A percentile compares a stretch with the other conserved stretches of the same genome.
phyloP scores from a whole-genome alignment of 306 rosid species.

The Vigna radiata region DNA sequence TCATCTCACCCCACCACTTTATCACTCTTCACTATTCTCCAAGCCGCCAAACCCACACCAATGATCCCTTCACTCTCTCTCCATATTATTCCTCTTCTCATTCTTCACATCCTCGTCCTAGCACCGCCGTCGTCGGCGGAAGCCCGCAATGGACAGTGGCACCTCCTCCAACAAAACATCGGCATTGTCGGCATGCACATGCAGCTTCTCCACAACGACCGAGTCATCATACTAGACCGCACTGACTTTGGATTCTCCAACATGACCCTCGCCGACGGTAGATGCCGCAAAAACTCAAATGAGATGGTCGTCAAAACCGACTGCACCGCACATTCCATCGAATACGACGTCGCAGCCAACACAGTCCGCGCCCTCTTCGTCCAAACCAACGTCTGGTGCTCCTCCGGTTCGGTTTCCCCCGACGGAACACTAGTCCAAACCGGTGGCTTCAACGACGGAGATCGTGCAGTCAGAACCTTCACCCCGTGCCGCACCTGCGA shows the following conservation, averaged over 20 bases:
- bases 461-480: conserved; percentile 52
- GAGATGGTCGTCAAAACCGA: conserved; percentile 58
- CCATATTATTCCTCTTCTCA: not conserved
- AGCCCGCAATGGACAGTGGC: conserved; percentile 61
- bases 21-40: not conserved
- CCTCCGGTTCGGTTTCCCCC: conserved; percentile 61
- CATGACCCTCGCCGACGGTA: conserved; percentile 50
- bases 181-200: conserved; percentile 99
- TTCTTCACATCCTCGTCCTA: not conserved
- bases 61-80: not conserved
- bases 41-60: not conserved
- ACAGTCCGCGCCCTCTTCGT: conserved; percentile 63
- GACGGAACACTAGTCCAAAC: conserved; percentile 72
- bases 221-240: conserved; percentile 76
- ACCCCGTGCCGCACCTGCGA: conserved; percentile 63
- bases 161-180: conserved; percentile 57
- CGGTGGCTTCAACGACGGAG: conserved; percentile 77
- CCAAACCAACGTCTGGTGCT: conserved; percentile 79
- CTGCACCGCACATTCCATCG: conserved; percentile 88
- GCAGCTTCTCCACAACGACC: conserved; percentile 80
- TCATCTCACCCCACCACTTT: not conserved
- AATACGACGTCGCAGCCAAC: conserved; percentile 69
- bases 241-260: conserved; percentile 82
- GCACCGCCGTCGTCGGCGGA: not conserved
- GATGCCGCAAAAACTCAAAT: conserved; percentile 53